phyloP scores from a whole-genome alignment of 2,329 filamentous ascomycete species.

The Emmonsiellopsis sp. region DNA sequence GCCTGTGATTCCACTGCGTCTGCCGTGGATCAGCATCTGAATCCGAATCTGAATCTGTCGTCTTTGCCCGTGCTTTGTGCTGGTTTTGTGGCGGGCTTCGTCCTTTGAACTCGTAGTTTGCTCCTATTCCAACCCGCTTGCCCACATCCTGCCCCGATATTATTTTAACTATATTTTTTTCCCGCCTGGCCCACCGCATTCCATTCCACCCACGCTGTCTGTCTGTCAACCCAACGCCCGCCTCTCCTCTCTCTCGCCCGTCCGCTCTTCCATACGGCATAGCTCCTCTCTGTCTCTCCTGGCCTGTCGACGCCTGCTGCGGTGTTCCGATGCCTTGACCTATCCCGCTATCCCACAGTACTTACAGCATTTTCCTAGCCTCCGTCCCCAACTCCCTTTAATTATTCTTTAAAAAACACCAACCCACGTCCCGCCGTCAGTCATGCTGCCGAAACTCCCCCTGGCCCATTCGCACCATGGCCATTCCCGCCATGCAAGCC shows the following conservation, averaged over 20 bases:
- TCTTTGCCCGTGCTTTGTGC: neutral
- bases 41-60: neutral
- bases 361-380: neutral
- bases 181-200: neutral
- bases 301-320: neutral
- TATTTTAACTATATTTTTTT: neutral
- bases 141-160: too few relatives aligned
- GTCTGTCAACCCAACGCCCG: neutral
- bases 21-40: too few relatives aligned
- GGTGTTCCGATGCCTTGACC: neutral
- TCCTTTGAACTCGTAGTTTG: neutral
- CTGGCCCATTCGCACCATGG: conserved; percentile 18
- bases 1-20: too few relatives aligned
- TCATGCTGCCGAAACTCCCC: conserved; percentile 20
- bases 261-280: neutral
- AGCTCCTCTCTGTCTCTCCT: neutral
- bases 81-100: too few relatives aligned
- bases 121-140: neutral
- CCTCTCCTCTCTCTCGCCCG: neutral
- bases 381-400: too few relatives aligned
- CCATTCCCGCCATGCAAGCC: conserved; percentile 18
- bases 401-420: too few relatives aligned
- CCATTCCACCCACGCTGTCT: neutral
- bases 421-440: neutral
- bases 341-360: neutral